Evolutionary conservation across 2,329 filamentous ascomycete species (phyloP).

Genomic region (Penicillium sp.): DNA sequence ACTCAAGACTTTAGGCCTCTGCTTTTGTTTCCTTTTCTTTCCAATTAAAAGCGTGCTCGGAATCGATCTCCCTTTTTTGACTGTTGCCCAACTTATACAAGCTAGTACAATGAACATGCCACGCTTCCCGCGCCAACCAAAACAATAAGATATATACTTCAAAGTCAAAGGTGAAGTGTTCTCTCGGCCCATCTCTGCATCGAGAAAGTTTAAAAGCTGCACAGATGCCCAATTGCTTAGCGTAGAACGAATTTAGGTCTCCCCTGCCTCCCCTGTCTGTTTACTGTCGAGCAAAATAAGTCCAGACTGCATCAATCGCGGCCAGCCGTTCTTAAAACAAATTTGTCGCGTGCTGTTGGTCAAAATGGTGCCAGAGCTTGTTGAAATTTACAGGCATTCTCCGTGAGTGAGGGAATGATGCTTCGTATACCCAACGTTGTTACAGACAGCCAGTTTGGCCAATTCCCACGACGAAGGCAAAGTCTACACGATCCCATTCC

Average conservation of each 20-base stretch:
- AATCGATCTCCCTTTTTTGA: too few relatives aligned
- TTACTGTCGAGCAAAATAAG: constrained; percentile 1
- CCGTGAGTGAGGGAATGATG: constrained; percentile 8
- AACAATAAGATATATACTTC: constrained; percentile 10
- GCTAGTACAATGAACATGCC: too few relatives aligned
- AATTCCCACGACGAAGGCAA: constrained; percentile 2
- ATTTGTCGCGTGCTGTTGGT: constrained; percentile 4
- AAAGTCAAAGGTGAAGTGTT: constrained; percentile 18
- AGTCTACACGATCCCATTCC: constrained; percentile 16
- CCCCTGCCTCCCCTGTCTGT: constrained; percentile 9
- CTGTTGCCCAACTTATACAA: too few relatives aligned
- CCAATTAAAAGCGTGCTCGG: too few relatives aligned
- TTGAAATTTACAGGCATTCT: not conserved
- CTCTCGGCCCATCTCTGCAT: constrained; percentile 15
- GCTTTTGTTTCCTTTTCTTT: too few relatives aligned
- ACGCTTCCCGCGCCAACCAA: too few relatives aligned
- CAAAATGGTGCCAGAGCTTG: not conserved
- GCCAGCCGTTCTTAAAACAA: constrained; percentile 1
- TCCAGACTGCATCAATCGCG: not conserved
- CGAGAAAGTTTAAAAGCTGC: not conserved
- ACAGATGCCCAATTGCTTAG: not conserved
- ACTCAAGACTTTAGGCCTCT: too few relatives aligned
- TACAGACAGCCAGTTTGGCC: constrained; percentile 1
- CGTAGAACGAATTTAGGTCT: not conserved
- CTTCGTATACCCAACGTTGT: not conserved